Percentiles rank a stretch among this genome's conserved stretches.
Conservation (phyloP, 768 basidiomycete species). For the Rhodotorula graminis region DNA sequence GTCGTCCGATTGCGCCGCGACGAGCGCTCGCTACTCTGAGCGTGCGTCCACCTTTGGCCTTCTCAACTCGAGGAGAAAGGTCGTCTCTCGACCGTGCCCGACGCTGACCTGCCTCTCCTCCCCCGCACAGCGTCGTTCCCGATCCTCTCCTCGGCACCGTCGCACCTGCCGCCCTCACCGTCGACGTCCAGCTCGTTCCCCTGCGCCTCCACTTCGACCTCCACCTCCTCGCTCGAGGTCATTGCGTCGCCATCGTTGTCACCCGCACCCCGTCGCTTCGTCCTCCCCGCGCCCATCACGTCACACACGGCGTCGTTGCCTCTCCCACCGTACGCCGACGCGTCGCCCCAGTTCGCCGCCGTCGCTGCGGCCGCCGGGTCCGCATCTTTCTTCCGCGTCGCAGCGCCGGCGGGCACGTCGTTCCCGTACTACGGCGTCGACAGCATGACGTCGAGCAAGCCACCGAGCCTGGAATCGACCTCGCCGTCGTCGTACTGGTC, state of each 20-base stretch:
- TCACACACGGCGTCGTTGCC: background rate
- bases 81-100: background rate
- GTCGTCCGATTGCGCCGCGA: background rate
- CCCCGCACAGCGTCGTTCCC: background rate
- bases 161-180: background rate
- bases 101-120: background rate
- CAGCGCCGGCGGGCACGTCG: too few species aligned
- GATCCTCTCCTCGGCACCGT: background rate
- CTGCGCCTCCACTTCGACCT: background rate
- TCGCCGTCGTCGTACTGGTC: too few species aligned
- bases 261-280: background rate
- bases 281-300: background rate
- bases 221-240: background rate
- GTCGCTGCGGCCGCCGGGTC: too few species aligned
- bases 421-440: background rate
- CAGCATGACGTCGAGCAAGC: too few species aligned
- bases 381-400: too few species aligned
- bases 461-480: background rate
- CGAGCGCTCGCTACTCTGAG: background rate
- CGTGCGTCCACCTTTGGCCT: background rate
- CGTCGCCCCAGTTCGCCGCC: too few species aligned
- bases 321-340: background rate
- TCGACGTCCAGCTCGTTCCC: background rate
- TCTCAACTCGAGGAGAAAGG: background rate
- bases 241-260: background rate